A percentile compares a stretch with the other conserved stretches of the same genome.
Evolutionary conservation across 208 protist species (phyloP).

Genomic region (Phytomonas francai): DNA sequence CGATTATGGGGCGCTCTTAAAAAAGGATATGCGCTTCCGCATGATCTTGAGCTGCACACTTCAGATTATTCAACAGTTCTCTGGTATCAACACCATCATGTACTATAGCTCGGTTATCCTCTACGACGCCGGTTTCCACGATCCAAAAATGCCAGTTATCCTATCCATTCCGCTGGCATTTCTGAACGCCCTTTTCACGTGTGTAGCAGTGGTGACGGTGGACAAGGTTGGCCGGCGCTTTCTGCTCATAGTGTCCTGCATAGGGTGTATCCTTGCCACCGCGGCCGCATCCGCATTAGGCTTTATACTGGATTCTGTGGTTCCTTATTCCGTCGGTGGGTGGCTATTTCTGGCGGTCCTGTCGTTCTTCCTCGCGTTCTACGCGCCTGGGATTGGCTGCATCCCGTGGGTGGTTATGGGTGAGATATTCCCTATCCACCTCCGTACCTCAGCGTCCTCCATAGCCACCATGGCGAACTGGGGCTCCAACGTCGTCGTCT

Average conservation of each 20-base stretch:
- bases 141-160: constrained; percentile 69
- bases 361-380: constrained; percentile 74
- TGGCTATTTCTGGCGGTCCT: constrained; percentile 77
- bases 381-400: constrained; percentile 81
- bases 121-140: constrained; percentile 67
- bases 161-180: constrained; percentile 79
- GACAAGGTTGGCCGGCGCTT: constrained; percentile 70
- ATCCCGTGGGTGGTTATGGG: constrained; percentile 90
- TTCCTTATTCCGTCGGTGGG: constrained; percentile 45
- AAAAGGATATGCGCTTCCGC: constrained; percentile 50
- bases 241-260: constrained; percentile 63
- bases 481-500: constrained; percentile 80
- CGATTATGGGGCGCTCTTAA: constrained; percentile 47
- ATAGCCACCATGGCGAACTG: constrained; percentile 90
- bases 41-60: constrained; percentile 75
- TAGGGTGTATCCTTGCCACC: constrained; percentile 53
- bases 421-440: constrained; percentile 83
- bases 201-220: constrained; percentile 68
- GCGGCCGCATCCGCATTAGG: constrained; percentile 49
- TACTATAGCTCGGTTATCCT: constrained; percentile 91
- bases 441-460: constrained; percentile 74
- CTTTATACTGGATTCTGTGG: constrained; percentile 46
- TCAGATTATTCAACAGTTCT: constrained; percentile 90
- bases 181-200: constrained; percentile 84
- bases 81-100: constrained; percentile 92